These are phyloP conservation scores for Lentinula guzmanii DNA, from an alignment of 768 basidiomycete species.

Conservation along the genomic window DNA sequence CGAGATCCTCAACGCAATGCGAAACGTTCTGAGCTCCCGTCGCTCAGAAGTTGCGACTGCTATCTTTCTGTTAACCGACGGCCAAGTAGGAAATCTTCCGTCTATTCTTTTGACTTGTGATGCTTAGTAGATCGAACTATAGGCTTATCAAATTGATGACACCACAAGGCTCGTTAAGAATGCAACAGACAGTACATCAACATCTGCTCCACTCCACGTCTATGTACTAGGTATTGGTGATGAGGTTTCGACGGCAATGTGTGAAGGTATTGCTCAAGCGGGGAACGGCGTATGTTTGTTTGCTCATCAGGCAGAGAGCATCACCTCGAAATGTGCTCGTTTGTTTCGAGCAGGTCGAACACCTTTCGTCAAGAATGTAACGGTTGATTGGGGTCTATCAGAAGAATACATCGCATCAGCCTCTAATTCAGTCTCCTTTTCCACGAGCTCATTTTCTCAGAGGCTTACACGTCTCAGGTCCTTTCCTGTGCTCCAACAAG, in stretches of 20 bases:
- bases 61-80: constrained; percentile 57
- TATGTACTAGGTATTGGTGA: constrained; percentile 47
- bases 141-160: constrained; percentile 17
- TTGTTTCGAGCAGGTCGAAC: constrained; percentile 47
- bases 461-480: constrained; percentile 17
- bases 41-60: constrained; percentile 31
- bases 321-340: constrained; percentile 40
- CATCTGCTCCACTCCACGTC: constrained; percentile 34
- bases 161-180: constrained; percentile 16
- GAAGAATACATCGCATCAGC: constrained; percentile 13
- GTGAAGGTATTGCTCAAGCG: constrained; percentile 45
- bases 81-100: constrained; percentile 26
- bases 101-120: neutral
- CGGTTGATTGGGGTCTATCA: constrained; percentile 45
- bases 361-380: constrained; percentile 36
- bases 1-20: constrained; percentile 37
- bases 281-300: constrained; percentile 48
- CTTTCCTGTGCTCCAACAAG: constrained; percentile 28
- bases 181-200: constrained; percentile 25
- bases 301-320: constrained; percentile 37
- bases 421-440: constrained; percentile 14
- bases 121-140: neutral
- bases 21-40: constrained; percentile 28
- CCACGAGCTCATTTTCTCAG: constrained; percentile 11
- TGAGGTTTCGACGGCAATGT: constrained; percentile 41